These are phyloP conservation scores for Favolaschia claudopus DNA, from an alignment of 768 basidiomycete species.

Conservation along the genomic window DNA sequence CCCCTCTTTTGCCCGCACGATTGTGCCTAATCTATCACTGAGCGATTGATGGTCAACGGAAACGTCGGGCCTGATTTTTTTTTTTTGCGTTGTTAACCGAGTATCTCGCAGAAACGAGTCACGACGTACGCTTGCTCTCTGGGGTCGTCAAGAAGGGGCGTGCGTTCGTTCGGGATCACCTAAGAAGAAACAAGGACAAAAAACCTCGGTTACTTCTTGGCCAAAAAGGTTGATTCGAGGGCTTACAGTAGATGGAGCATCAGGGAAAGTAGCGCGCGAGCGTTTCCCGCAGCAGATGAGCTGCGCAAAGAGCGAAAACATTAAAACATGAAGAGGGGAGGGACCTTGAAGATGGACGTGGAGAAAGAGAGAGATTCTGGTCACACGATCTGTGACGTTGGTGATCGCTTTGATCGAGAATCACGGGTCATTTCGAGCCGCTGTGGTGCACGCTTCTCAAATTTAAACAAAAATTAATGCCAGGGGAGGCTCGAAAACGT, in stretches of 20 bases:
- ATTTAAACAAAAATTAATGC: no score
- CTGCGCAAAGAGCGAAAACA: background rate
- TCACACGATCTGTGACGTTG: no score
- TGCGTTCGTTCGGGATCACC: slow-evolving; percentile 19
- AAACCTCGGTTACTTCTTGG: no score
- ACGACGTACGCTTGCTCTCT: no score
- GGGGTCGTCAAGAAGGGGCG: slow-evolving; percentile 10
- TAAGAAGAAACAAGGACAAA: background rate
- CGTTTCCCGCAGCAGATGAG: background rate
- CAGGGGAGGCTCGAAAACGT: no score
- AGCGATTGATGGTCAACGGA: slow-evolving; percentile 17
- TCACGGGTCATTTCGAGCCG: no score
- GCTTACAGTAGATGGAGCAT: background rate
- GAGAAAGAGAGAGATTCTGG: background rate
- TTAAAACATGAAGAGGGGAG: slow-evolving; percentile 9
- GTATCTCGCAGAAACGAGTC: background rate
- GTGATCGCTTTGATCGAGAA: no score
- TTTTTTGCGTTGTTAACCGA: background rate
- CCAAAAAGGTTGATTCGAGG: background rate
- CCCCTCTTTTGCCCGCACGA: slow-evolving; percentile 22
- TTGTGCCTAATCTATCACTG: slow-evolving; percentile 8
- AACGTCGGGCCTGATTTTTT: background rate
- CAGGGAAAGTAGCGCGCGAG: background rate
- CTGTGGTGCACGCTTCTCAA: no score
- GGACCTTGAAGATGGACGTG: background rate